phyloP scores from a whole-genome alignment of 768 basidiomycete genomes.

The Lactarius quietus region DNA sequence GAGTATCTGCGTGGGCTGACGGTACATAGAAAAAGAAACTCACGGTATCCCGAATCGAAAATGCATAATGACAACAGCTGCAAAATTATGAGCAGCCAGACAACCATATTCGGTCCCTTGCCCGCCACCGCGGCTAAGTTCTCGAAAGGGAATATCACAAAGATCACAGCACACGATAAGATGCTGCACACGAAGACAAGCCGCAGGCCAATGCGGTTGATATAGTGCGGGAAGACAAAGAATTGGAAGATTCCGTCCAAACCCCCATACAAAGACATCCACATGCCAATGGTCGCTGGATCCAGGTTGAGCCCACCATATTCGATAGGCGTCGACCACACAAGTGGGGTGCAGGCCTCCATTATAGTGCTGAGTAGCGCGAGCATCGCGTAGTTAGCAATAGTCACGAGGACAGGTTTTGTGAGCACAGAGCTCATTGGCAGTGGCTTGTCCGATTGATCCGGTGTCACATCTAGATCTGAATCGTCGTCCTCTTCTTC shows the following conservation, averaged over 20 bases:
- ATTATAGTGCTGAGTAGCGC: conserved; percentile 42
- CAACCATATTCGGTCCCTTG: not conserved
- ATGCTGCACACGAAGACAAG: conserved; percentile 31
- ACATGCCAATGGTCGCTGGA: conserved; percentile 37
- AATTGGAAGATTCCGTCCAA: conserved; percentile 38
- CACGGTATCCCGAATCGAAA: not conserved
- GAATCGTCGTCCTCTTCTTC: not conserved
- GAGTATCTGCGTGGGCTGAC: not conserved
- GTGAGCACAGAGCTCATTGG: conserved; percentile 32
- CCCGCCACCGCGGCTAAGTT: not conserved
- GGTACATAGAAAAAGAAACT: too few relatives aligned
- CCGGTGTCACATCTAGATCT: not conserved
- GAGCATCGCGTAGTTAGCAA: conserved; percentile 42
- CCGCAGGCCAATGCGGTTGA: conserved; percentile 37
- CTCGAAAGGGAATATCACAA: conserved; percentile 31
- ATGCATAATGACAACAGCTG: not conserved
- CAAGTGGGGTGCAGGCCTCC: conserved; percentile 41
- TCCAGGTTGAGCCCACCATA: conserved; percentile 32
- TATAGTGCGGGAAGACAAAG: conserved; percentile 36
- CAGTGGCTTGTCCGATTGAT: conserved; percentile 13
- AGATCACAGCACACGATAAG: conserved; percentile 27
- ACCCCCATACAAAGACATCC: conserved; percentile 36
- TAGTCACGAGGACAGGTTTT: conserved; percentile 36
- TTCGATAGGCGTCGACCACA: conserved; percentile 32
- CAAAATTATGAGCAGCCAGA: not conserved